A percentile compares a stretch with the other conserved stretches of the same genome.
These are phyloP conservation scores for Saccharomyces uvarum DNA, from an alignment of 1,139 yeast species.

Conservation along the genomic window DNA sequence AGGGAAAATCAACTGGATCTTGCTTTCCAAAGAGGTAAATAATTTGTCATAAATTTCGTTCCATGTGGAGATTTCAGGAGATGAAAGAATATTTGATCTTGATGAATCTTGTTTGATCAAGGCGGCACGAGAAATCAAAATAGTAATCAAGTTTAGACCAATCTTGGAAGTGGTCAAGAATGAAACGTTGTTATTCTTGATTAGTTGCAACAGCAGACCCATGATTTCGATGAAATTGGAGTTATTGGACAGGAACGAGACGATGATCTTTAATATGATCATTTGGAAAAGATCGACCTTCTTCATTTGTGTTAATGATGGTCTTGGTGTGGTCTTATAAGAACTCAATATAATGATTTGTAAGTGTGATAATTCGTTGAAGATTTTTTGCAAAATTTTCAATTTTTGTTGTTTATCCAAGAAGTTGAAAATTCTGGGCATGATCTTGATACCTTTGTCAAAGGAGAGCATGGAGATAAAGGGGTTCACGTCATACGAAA, in stretches of 20 bases:
- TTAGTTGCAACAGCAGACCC: constrained; percentile 66
- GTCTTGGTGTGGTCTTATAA: constrained; percentile 54
- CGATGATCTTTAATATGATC: constrained; percentile 78
- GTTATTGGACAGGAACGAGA: constrained; percentile 70
- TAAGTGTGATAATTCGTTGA: constrained; percentile 75
- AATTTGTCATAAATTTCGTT: constrained; percentile 72
- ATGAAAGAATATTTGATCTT: constrained; percentile 42
- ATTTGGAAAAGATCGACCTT: constrained; percentile 74
- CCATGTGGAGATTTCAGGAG: constrained; percentile 58
- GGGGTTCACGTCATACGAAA: constrained; percentile 57
- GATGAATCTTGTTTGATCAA: constrained; percentile 77
- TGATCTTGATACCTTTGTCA: constrained; percentile 81
- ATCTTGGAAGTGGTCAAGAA: constrained; percentile 74
- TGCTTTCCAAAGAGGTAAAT: constrained; percentile 72
- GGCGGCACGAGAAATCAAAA: constrained; percentile 86
- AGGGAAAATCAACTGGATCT: constrained; percentile 76
- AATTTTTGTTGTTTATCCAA: constrained; percentile 70
- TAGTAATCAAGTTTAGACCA: constrained; percentile 81
- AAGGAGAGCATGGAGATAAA: constrained; percentile 78
- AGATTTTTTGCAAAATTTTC: constrained; percentile 69
- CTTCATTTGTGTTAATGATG: constrained; percentile 45
- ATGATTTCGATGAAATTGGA: constrained; percentile 76
- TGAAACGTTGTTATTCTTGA: constrained; percentile 65
- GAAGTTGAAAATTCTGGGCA: constrained; percentile 83
- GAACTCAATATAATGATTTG: constrained; percentile 75